These are phyloP conservation scores for Polygonum aviculare DNA, from an alignment of 148 eudicot species.

Conservation along the genomic window DNA sequence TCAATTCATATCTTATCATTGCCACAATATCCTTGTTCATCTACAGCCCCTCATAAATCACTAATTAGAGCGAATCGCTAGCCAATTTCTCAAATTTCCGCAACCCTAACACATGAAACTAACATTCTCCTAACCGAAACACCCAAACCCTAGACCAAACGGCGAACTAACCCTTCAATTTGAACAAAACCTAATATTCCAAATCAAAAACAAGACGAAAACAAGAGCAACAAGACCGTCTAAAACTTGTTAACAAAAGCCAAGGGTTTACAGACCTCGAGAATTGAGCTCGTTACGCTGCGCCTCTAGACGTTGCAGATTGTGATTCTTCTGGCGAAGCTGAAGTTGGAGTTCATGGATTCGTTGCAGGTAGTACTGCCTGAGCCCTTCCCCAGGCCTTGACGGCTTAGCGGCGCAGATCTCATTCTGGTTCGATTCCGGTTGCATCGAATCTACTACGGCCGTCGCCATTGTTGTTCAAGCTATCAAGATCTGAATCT, in stretches of 20 bases:
- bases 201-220: neutral
- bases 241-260: neutral
- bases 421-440: slow-evolving; percentile 2
- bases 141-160: neutral
- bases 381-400: slow-evolving; percentile 46
- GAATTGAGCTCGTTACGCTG: slow-evolving; percentile 74
- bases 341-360: slow-evolving; percentile 60
- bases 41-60: neutral
- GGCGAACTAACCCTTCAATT: neutral
- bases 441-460: slow-evolving; percentile 23
- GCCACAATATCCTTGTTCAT: neutral
- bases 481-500: neutral
- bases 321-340: slow-evolving; percentile 34
- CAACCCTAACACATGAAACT: neutral
- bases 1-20: neutral
- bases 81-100: neutral
- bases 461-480: slow-evolving; percentile 18
- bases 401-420: slow-evolving; percentile 11
- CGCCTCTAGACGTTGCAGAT: slow-evolving; percentile 69
- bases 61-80: neutral
- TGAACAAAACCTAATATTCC: neutral
- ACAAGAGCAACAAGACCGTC: neutral
- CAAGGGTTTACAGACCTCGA: slow-evolving; percentile 28
- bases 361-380: slow-evolving; percentile 49
- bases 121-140: neutral